These are phyloP conservation scores for Macrolepiota dolichaula DNA, from an alignment of 768 basidiomycete genomes.

Conservation along the genomic window DNA sequence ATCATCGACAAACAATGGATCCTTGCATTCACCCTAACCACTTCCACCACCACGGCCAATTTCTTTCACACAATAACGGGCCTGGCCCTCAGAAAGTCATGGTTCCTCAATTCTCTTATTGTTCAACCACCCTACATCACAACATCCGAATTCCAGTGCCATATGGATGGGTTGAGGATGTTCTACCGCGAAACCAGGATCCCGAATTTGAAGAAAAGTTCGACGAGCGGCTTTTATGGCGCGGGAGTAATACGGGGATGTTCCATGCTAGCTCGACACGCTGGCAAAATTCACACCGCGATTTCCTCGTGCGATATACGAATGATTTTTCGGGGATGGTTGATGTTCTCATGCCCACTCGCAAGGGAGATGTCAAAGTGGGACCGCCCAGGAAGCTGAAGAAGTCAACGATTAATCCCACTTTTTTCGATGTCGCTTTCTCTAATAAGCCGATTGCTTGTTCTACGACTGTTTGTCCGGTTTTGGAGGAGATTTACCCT, in stretches of 20 bases:
- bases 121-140: slow-evolving; percentile 47
- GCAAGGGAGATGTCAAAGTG: slow-evolving; percentile 23
- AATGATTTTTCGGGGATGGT: slow-evolving; percentile 39
- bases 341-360: slow-evolving; percentile 33
- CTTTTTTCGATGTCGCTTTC: slow-evolving; percentile 61
- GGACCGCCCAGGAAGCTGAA: slow-evolving; percentile 30
- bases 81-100: slow-evolving; percentile 38
- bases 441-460: slow-evolving; percentile 42
- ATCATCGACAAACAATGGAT: slow-evolving; percentile 46
- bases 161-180: slow-evolving; percentile 44
- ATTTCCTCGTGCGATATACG: slow-evolving; percentile 39
- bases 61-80: slow-evolving; percentile 44
- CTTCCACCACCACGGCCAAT: slow-evolving; percentile 49
- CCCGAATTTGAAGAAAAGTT: slow-evolving; percentile 62
- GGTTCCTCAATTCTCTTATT: slow-evolving; percentile 53
- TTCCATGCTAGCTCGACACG: slow-evolving; percentile 30
- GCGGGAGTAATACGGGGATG: slow-evolving; percentile 74
- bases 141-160: slow-evolving; percentile 51
- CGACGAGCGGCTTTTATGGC: slow-evolving; percentile 65
- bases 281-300: slow-evolving; percentile 52
- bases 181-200: slow-evolving; percentile 42
- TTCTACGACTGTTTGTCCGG: slow-evolving; percentile 34
- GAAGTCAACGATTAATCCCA: slow-evolving; percentile 44
- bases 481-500: slow-evolving; percentile 44
- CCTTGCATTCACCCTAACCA: slow-evolving; percentile 44